Conservation (phyloP, 2,329 filamentous ascomycete species). For the Stagonosporopsis cucurbitacearum region DNA sequence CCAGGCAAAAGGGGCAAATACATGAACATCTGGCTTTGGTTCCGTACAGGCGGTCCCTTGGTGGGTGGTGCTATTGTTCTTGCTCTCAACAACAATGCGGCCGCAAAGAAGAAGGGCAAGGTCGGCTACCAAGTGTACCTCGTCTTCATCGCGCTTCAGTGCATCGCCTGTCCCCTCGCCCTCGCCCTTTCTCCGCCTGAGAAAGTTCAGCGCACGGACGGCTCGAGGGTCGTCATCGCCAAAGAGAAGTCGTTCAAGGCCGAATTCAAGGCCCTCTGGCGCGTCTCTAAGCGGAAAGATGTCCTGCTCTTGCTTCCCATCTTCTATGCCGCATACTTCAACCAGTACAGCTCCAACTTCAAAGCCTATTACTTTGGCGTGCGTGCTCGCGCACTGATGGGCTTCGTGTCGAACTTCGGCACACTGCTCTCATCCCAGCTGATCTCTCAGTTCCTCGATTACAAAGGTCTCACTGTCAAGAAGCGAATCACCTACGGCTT, state of each 20-base stretch:
- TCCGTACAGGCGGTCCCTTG: slow-evolving; percentile 58
- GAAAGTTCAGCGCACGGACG: slow-evolving; percentile 53
- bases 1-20: slow-evolving; percentile 56
- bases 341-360: slow-evolving; percentile 57
- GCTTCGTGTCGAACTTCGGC: slow-evolving; percentile 53
- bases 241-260: slow-evolving; percentile 50
- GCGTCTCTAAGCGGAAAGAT: slow-evolving; percentile 36
- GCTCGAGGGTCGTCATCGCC: slow-evolving; percentile 48
- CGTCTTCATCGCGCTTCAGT: slow-evolving; percentile 53
- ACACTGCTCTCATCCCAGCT: slow-evolving; percentile 54
- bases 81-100: slow-evolving; percentile 50
- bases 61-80: slow-evolving; percentile 57
- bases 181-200: slow-evolving; percentile 50
- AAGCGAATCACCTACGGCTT: slow-evolving; percentile 54
- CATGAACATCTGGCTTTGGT: slow-evolving; percentile 59
- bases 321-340: slow-evolving; percentile 56
- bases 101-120: slow-evolving; percentile 41
- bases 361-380: slow-evolving; percentile 58
- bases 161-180: slow-evolving; percentile 47
- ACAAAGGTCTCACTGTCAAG: slow-evolving; percentile 48
- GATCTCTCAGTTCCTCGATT: slow-evolving; percentile 56
- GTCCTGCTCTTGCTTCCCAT: slow-evolving; percentile 52
- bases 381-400: slow-evolving; percentile 56
- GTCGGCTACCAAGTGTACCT: slow-evolving; percentile 51
- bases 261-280: slow-evolving; percentile 50